Evolutionary conservation across 805 yeast species (phyloP), one percentile per base, ranked within the genome.

Genomic region (Hermanozyma aechmeae): DNA sequence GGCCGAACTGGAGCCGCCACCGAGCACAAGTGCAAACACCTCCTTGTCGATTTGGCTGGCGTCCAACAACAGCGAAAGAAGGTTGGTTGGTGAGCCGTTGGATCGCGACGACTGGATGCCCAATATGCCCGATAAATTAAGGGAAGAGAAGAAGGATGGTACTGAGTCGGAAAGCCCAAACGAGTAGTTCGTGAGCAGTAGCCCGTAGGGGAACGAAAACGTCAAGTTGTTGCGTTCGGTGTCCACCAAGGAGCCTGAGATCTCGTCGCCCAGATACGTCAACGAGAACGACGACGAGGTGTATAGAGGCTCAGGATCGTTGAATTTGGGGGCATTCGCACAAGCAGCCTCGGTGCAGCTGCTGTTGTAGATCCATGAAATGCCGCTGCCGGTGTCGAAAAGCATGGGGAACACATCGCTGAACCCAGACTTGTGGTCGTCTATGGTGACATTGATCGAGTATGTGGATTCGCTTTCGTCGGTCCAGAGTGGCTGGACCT

Each of bases 361-460:
- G 1, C 58, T 46, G 27, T 71, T 74, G 45, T 73, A 75, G 3
- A 77, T 61, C 84, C 84, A 77, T 2, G 74, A 46, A 33, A 74
- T 68, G 12, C 76, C 74, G 16, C 79, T 72, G 5, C 80, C 83
- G 0, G 84, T 77, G 48, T 77, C 84, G 12, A 77, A 51, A 13
- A 77, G 58, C 23, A 77, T 51, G 4, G 71, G 71, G 39, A 64
- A 73, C 18, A 53, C 53, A n/a, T 46, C 45, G n/a, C 56, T 40
- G 24, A 48, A 46, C 16, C 41, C 28, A 3, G 47, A 26, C 15
- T 40, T 43, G 1, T 51, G 27, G 19, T 53, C 48, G 14, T 19
- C 25, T 8, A 46, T 6, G n/a, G 20, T 17, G 9, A 10, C 10
- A 10, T 17, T 17, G 20, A 17, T 7, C 9, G 7, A 17, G 20